phyloP scores from a whole-genome alignment of 352 stramenopile species.

The Globisporangium spiculum region DNA sequence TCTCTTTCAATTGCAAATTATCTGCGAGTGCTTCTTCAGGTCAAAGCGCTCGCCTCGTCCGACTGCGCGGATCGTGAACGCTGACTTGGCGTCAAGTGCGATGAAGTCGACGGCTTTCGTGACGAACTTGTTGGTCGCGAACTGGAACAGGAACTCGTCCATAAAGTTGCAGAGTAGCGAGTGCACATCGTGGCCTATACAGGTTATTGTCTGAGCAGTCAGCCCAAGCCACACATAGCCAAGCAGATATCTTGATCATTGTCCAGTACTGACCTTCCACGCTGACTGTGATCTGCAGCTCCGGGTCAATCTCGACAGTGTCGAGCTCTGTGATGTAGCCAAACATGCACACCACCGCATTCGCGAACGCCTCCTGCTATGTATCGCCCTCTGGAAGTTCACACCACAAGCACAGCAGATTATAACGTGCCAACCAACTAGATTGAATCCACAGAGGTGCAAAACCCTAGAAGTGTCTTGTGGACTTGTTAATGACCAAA shows the following conservation, averaged over 20 bases:
- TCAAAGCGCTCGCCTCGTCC: neutral
- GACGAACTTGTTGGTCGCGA: neutral
- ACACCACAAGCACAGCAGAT: neutral
- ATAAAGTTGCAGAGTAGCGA: conserved; percentile 49
- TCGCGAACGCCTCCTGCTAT: neutral
- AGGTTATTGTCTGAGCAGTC: neutral
- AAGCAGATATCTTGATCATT: neutral
- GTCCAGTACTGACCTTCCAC: neutral
- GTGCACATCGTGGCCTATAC: conserved; percentile 38
- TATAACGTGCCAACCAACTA: neutral
- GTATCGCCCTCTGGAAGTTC: neutral
- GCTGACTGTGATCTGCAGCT: neutral
- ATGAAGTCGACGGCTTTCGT: neutral
- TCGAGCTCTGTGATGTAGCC: neutral
- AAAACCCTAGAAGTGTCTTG: neutral
- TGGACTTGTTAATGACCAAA: neutral
- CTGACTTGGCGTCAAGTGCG: neutral
- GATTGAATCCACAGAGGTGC: neutral
- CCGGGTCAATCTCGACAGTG: neutral
- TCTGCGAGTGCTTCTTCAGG: neutral
- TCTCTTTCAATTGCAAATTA: neutral
- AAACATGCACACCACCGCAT: neutral
- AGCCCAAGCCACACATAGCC: neutral
- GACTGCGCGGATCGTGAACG: neutral
- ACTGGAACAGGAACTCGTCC: conserved; percentile 1